phyloP scores from a whole-genome alignment of 2,329 filamentous ascomycete species.

The Exophiala calicioides region DNA sequence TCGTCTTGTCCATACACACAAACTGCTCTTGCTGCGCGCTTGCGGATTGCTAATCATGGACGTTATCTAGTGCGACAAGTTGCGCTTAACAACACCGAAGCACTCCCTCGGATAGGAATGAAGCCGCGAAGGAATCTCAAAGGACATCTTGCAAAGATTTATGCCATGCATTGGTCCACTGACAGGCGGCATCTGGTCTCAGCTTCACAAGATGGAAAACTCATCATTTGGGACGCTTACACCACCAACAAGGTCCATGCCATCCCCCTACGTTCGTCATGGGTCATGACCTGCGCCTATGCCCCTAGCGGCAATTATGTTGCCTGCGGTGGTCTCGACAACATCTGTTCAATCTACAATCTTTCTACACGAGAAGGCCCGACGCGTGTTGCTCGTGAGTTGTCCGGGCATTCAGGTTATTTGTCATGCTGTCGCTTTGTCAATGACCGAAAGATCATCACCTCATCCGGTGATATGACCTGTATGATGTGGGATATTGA shows the following conservation, averaged over 20 bases:
- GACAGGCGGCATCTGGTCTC: slow-evolving; percentile 96
- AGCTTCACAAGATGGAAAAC: slow-evolving; percentile 96
- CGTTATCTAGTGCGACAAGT: slow-evolving; percentile 76
- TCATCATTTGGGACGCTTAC: slow-evolving; percentile 99
- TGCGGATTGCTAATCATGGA: slow-evolving; percentile 31
- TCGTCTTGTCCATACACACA: neutral
- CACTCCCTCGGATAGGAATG: slow-evolving; percentile 92
- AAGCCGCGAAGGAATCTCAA: slow-evolving; percentile 96
- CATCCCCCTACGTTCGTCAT: slow-evolving; percentile 93
- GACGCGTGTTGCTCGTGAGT: slow-evolving; percentile 89
- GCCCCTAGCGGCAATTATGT: slow-evolving; percentile 98
- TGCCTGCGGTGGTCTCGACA: slow-evolving; percentile 96
- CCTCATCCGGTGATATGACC: slow-evolving; percentile 98
- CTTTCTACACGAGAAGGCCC: slow-evolving; percentile 96
- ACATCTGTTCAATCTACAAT: slow-evolving; percentile 99
- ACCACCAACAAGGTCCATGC: slow-evolving; percentile 99
- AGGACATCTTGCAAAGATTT: slow-evolving; percentile 98
- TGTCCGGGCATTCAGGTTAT: slow-evolving; percentile 96
- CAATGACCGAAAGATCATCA: slow-evolving; percentile 96
- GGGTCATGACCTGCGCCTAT: slow-evolving; percentile 99
- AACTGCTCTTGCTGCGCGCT: slow-evolving; percentile 1
- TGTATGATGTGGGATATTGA: slow-evolving; percentile 99
- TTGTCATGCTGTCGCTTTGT: slow-evolving; percentile 98
- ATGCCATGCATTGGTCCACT: slow-evolving; percentile 99
- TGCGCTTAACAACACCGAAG: slow-evolving; percentile 86